Evolutionary conservation across 2,329 filamentous ascomycete genomes (phyloP), one percentile per base, ranked within the genome.

Genomic region (Cladophialophora psammophila): DNA sequence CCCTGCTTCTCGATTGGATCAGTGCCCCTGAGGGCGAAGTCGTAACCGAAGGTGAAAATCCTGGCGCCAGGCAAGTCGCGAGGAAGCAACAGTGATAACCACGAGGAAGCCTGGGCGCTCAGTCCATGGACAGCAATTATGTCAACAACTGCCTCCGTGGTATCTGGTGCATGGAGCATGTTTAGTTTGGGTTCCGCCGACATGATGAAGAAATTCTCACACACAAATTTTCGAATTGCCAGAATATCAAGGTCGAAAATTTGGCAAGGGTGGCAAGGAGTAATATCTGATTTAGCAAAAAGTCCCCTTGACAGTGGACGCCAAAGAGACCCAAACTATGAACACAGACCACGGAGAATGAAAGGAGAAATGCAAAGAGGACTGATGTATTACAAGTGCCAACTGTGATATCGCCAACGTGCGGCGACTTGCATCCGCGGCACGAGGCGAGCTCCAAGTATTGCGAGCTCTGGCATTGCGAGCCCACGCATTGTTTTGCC

Each of bases 41-140:
- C 38, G 38, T 40, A 40, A 15, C 38, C 38, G 38, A 13, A 40
- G 38, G 8, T 15, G 38, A 13, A 40, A 40, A 40, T 1, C 38
- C 38, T 40, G 12, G 5, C 38, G 10, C 15, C 38, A 12, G 38
- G 38, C 9, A 40, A 9, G 9, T 40, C 8, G 38, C 38, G 38
- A 15, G 38, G 12, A 10, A 40, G 9, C 38, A 13, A 40, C 38
- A 40, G 38, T 36, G 35, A 36, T 13, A 40, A 40, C 38, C 38
- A 40, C 7, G 38, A 40, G 4, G 56, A 59, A 9, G 42, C 15
- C 13, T 34, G 54, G 31, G 60, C 18, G 45, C 45, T 40, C n/a
- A 53, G 12, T 20, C 60, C 60, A 26, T 54, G 45, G 15, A 62
- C 38, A 31, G 35, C 50, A n/a, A 53, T 32, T n/a, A 62, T 40